Evolutionary conservation across 2,329 filamentous ascomycete genomes (phyloP).

Genomic region (Fusarium piperis): DNA sequence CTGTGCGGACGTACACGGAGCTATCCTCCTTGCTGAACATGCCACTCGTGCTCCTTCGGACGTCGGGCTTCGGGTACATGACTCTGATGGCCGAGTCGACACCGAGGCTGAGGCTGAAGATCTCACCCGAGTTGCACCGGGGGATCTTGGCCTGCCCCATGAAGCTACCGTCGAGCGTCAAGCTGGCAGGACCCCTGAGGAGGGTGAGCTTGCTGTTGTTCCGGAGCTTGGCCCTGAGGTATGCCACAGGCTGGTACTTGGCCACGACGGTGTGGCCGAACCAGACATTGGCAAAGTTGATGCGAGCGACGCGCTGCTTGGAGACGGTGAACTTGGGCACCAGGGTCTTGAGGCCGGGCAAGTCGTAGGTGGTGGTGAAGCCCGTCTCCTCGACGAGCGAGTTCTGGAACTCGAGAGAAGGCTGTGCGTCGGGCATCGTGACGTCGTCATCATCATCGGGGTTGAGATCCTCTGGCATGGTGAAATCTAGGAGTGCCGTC

Average conservation of each 20-base stretch:
- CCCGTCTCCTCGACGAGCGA: constrained; percentile 67
- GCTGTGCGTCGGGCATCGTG: constrained; percentile 47
- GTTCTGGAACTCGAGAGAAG: constrained; percentile 52
- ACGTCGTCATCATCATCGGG: constrained; percentile 48
- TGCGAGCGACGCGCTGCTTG: constrained; percentile 68
- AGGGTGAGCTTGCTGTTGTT: constrained; percentile 67
- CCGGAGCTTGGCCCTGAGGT: constrained; percentile 65
- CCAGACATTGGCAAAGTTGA: constrained; percentile 59
- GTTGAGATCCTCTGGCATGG: constrained; percentile 6
- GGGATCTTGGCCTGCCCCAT: constrained; percentile 66
- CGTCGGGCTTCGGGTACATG: constrained; percentile 64
- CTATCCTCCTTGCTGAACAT: constrained; percentile 65
- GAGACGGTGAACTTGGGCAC: constrained; percentile 59
- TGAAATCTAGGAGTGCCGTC: neutral
- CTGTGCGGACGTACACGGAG: constrained; percentile 58
- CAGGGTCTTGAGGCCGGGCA: constrained; percentile 67
- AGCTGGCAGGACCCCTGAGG: constrained; percentile 62
- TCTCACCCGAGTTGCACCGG: constrained; percentile 63
- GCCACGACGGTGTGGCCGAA: constrained; percentile 69
- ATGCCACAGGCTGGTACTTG: constrained; percentile 68
- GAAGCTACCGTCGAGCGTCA: constrained; percentile 72
- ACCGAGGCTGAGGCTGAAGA: constrained; percentile 65
- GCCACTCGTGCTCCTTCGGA: constrained; percentile 60
- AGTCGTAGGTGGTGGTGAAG: constrained; percentile 68
- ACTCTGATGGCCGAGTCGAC: constrained; percentile 67